phyloP scores from a whole-genome alignment of 116 monocot genomes.

The Iris pallida region DNA sequence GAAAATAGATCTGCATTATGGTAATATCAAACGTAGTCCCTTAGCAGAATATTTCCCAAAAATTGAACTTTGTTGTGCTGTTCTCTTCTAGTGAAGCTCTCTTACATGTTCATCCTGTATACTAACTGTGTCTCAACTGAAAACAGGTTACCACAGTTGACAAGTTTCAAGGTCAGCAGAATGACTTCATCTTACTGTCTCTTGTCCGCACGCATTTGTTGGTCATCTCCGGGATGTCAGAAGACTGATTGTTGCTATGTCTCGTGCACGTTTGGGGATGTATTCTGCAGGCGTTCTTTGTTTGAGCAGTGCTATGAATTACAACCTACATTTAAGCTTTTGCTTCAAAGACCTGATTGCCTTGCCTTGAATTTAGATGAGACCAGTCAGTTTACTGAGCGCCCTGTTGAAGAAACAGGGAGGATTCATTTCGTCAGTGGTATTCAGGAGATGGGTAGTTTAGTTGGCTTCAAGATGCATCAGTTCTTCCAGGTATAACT shows the following conservation, averaged over 20 bases:
- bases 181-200: slow-evolving; percentile 85
- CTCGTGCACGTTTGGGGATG: slow-evolving; percentile 82
- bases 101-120: no score
- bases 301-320: slow-evolving; percentile 97
- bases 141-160: no score
- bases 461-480: slow-evolving; percentile 67
- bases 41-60: no score
- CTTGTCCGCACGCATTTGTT: slow-evolving; percentile 92
- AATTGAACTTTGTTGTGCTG: no score
- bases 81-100: no score
- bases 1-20: no score
- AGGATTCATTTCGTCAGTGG: slow-evolving; percentile 42
- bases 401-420: slow-evolving; percentile 64
- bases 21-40: not conserved
- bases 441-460: slow-evolving; percentile 67
- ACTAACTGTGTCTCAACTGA: no score
- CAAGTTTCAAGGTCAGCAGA: no score
- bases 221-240: slow-evolving; percentile 96
- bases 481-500: slow-evolving; percentile 69
- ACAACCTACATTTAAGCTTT: slow-evolving; percentile 83
- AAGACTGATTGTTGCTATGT: slow-evolving; percentile 95
- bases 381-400: no score
- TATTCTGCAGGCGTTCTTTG: slow-evolving; percentile 81
- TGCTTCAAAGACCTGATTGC: no score
- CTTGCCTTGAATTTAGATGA: no score